phyloP scores from a whole-genome alignment of 1,284 basidiomycete genomes.

The Butyriboletus appendiculatus region DNA sequence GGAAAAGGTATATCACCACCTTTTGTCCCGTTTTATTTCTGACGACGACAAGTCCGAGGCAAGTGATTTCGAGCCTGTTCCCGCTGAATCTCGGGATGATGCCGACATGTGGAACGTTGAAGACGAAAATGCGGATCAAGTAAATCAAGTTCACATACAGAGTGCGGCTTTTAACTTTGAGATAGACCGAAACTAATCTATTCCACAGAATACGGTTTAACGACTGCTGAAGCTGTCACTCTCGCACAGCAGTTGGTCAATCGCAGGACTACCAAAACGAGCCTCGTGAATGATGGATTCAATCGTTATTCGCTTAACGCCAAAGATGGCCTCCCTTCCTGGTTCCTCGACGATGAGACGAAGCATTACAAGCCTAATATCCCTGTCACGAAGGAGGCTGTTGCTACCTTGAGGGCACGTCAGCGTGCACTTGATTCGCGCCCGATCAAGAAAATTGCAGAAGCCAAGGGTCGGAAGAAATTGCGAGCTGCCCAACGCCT shows the following conservation, averaged over 20 bases:
- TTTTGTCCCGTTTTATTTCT: constrained; percentile 8
- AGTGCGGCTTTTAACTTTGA: constrained; percentile 47
- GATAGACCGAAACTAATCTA: neutral
- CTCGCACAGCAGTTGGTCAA: constrained; percentile 94
- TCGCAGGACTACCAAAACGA: constrained; percentile 84
- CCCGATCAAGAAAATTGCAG: constrained; percentile 99
- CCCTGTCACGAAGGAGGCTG: constrained; percentile 96
- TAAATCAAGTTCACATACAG: constrained; percentile 69
- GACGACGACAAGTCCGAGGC: constrained; percentile 21
- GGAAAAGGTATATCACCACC: constrained; percentile 35
- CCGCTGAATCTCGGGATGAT: constrained; percentile 51
- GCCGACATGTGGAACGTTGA: constrained; percentile 81
- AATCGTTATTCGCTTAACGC: constrained; percentile 90
- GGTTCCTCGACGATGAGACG: constrained; percentile 98
- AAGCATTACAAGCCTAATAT: constrained; percentile 95
- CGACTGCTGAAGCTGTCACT: constrained; percentile 90
- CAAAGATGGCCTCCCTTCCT: constrained; percentile 89
- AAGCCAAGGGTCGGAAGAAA: constrained; percentile 98
- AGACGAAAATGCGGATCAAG: constrained; percentile 76
- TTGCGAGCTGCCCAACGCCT: constrained; percentile 83
- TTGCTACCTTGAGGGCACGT: constrained; percentile 83
- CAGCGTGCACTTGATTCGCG: constrained; percentile 95
- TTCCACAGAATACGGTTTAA: constrained; percentile 75
- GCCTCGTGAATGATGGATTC: constrained; percentile 95
- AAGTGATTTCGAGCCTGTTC: constrained; percentile 24